These are phyloP conservation scores for Aspergillus jensenii DNA, from an alignment of 2,329 filamentous ascomycete genomes.

Conservation along the genomic window DNA sequence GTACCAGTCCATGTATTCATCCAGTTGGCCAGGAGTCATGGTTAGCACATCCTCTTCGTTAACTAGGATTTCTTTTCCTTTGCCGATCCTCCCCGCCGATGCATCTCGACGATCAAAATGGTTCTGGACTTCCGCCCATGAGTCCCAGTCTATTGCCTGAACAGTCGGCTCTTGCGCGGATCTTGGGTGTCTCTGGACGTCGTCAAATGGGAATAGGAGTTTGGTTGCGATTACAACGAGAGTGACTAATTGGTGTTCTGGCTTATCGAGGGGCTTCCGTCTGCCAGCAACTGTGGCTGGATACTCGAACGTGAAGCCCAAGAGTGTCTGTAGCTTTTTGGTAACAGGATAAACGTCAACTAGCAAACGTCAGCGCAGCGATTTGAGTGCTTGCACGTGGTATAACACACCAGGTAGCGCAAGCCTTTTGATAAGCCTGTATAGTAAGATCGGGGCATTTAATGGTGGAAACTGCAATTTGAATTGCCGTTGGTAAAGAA, in stretches of 20 bases:
- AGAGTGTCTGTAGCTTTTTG: slow-evolving; percentile 54
- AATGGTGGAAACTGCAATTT: slow-evolving; percentile 70
- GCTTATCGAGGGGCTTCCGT: slow-evolving; percentile 54
- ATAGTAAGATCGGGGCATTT: slow-evolving; percentile 67
- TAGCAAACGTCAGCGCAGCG: slow-evolving; percentile 13
- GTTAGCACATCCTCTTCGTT: slow-evolving; percentile 62
- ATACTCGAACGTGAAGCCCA: slow-evolving; percentile 61
- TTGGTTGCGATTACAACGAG: slow-evolving; percentile 76
- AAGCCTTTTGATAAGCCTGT: slow-evolving; percentile 69
- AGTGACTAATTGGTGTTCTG: slow-evolving; percentile 72
- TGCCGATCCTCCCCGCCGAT: slow-evolving; percentile 37
- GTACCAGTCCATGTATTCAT: slow-evolving; percentile 79
- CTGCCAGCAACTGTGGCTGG: slow-evolving; percentile 41
- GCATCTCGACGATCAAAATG: slow-evolving; percentile 35
- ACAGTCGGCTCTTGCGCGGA: slow-evolving; percentile 57
- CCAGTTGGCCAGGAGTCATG: slow-evolving; percentile 63
- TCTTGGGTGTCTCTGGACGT: slow-evolving; percentile 50
- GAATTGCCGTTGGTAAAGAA: slow-evolving; percentile 67
- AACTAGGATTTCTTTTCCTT: slow-evolving; percentile 54
- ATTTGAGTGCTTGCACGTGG: not conserved
- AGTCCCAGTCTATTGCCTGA: slow-evolving; percentile 68
- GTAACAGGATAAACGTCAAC: slow-evolving; percentile 52
- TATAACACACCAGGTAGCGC: slow-evolving; percentile 67
- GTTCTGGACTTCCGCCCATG: slow-evolving; percentile 61
- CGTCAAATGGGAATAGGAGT: slow-evolving; percentile 73